A percentile compares a stretch with the other conserved stretches of the same genome.
Conservation (phyloP, 306 rosid species). For the Sesbania bispinosa region DNA sequence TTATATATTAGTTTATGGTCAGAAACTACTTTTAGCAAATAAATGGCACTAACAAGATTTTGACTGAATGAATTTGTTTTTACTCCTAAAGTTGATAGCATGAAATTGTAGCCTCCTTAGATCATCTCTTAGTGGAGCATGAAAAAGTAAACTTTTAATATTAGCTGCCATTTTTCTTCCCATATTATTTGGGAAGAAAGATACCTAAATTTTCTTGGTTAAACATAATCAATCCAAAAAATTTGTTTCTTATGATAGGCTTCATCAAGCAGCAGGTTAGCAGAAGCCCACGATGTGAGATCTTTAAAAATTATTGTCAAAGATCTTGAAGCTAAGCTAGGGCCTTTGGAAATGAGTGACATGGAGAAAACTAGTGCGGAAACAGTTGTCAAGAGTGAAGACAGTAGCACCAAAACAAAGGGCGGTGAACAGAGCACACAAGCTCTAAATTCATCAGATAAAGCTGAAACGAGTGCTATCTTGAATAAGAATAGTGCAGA, state of each 20-base stretch:
- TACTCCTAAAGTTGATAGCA: conserved; percentile 1
- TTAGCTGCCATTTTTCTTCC: not conserved
- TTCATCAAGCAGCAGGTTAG: conserved; percentile 41
- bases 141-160: not conserved
- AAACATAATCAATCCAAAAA: conserved; percentile 3
- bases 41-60: not conserved
- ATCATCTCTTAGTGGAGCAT: not conserved
- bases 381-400: conserved; percentile 1
- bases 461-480: conserved; percentile 2
- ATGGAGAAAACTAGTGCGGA: conserved; percentile 8
- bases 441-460: conserved; percentile 11
- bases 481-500: conserved; percentile 3
- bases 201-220: not conserved
- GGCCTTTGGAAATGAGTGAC: conserved; percentile 42
- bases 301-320: conserved; percentile 46
- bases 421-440: not conserved
- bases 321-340: conserved; percentile 54
- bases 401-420: conserved; percentile 1
- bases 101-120: not conserved
- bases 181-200: not conserved
- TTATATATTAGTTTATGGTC: not conserved
- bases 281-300: conserved; percentile 55
- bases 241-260: conserved; percentile 35
- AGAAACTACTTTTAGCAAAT: not conserved
- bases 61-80: not conserved